Conservation (phyloP, 2,329 filamentous ascomycete genomes). For the Neocatenulostroma microsporum region DNA sequence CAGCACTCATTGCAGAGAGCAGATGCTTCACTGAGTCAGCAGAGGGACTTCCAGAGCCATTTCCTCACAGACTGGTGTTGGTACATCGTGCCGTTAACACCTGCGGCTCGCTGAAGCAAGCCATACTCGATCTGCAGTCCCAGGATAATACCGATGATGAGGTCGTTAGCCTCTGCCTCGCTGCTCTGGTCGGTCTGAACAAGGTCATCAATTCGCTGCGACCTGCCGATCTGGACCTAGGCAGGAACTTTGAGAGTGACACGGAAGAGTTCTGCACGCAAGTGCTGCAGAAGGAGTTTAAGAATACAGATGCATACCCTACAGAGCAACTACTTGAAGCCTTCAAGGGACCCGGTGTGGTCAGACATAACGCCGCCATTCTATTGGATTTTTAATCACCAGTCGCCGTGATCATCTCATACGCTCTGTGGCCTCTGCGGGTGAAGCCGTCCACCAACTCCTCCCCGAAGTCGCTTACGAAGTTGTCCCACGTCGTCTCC, state of each 20-base stretch:
- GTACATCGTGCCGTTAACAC: background rate
- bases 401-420: background rate
- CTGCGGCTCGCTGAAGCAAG: background rate
- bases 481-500: constrained; percentile 6
- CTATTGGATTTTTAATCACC: background rate
- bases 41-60: background rate
- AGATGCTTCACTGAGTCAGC: no score
- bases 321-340: background rate
- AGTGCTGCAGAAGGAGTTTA: constrained; percentile 1
- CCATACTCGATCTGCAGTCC: background rate
- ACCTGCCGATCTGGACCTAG: background rate
- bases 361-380: background rate
- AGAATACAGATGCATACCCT: background rate
- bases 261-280: background rate
- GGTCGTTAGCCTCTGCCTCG: constrained; percentile 1
- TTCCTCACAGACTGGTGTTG: background rate
- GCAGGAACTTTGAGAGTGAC: background rate
- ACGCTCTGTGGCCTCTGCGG: background rate
- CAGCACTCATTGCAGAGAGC: constrained; percentile 2
- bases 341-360: background rate
- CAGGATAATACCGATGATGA: background rate
- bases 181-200: background rate
- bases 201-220: background rate
- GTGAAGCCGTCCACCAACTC: constrained; percentile 2
- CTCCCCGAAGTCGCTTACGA: constrained; percentile 4